phyloP scores from a whole-genome alignment of 2,329 filamentous ascomycete genomes.

The Annulohypoxylon truncatum region DNA sequence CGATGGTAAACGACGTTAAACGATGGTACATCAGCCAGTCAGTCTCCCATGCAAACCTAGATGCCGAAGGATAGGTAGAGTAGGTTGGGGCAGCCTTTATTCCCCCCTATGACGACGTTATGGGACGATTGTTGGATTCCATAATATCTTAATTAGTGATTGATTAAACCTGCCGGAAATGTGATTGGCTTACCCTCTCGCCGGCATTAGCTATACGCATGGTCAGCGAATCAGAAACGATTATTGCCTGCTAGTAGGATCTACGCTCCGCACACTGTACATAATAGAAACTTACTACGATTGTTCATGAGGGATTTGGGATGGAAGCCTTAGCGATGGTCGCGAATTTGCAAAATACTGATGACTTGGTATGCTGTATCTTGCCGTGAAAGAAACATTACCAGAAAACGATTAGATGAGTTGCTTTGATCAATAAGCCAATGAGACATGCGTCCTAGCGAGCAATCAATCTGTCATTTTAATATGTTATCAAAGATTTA shows the following conservation, averaged over 20 bases:
- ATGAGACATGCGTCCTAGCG: background rate
- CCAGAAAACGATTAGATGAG: background rate
- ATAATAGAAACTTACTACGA: conserved; percentile 32
- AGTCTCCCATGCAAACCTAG: conserved; percentile 26
- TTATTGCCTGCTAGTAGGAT: conserved; percentile 17
- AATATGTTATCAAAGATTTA: conserved; percentile 3
- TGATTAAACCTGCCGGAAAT: conserved; percentile 17
- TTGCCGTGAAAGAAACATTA: background rate
- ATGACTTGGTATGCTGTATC: background rate
- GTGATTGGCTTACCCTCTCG: conserved; percentile 34
- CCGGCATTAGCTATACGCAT: conserved; percentile 32
- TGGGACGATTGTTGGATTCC: conserved; percentile 34
- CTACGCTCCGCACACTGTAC: conserved; percentile 26
- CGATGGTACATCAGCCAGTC: conserved; percentile 19
- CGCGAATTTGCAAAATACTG: background rate
- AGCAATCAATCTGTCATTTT: conserved; percentile 7
- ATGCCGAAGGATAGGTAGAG: conserved; percentile 30
- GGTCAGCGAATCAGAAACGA: conserved; percentile 23
- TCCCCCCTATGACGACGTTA: conserved; percentile 39
- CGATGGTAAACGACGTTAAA: conserved; percentile 27
- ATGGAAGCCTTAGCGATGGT: conserved; percentile 14
- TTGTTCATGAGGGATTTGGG: conserved; percentile 18
- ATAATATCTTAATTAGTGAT: conserved; percentile 33
- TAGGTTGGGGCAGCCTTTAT: conserved; percentile 27
- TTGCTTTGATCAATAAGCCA: background rate